Base-by-base conservation (phyloP, 148 eudicot species). In the Rhododendron williamsianum region DNA sequence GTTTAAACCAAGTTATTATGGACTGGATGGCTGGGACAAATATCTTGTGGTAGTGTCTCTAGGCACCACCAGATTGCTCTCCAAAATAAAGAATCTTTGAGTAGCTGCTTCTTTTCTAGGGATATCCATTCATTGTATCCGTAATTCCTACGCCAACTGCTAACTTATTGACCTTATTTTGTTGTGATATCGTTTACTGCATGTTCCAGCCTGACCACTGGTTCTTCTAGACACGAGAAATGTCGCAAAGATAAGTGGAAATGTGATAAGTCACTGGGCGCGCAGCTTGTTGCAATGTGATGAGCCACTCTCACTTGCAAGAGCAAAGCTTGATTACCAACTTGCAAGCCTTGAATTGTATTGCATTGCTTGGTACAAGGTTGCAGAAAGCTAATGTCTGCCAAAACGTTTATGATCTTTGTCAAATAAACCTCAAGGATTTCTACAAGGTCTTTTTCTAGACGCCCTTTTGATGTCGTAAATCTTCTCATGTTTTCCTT, bases 321-420 rank as follows among this genome's bases (percentile, higher is more conserved):
- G 84, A 86, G 18, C 90, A 90, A 76, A 88, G 88, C 81, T 88
- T 90, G 83, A 58, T 90, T 30, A 88, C 91, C 36, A 90, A 88
- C 71, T 60, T 86, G 82, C 91, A 90, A 84, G 90, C 91, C 81
- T 52, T 80, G 38, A 86, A 78, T 79, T 90, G 91, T 80, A 87
- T 89, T 73, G 52, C 81, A 51, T 78, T 81, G 78, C 88, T 90
- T 80, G 91, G 87, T 6, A 30, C 48, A 21, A 86, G 51, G 80
- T 81, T 88, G 83, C 87, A 88, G 82, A 85, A 86, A 73, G 86
- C 84, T 46, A 88, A 86, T 85, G 83, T 90, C 78, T 76, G 87
- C 13, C 35, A 43, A 11, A 82, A 90, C 63, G 25, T 88, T 65
- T 90, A 84, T 85, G 56, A 72, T 65, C 81, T 85, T 83, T 88